Evolutionary conservation across 2,329 filamentous ascomycete genomes (phyloP).

Genomic region (Verticillium longisporum): DNA sequence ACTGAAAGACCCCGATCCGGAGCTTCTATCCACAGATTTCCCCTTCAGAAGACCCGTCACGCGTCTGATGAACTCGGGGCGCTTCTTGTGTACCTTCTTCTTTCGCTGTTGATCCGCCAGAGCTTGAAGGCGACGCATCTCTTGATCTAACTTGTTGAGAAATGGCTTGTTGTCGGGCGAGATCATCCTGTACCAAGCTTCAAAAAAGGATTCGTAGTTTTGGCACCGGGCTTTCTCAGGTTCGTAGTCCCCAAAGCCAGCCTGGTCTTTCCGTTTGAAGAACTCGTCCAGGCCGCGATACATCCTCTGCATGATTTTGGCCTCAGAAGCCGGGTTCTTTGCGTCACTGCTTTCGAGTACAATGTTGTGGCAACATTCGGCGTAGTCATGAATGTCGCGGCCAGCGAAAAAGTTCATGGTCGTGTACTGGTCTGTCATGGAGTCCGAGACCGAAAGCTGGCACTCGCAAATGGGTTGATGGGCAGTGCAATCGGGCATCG

Average conservation of each 20-base stretch:
- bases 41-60: neutral
- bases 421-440: neutral
- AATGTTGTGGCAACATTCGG: neutral
- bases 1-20: too few relatives aligned
- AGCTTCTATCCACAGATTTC: neutral
- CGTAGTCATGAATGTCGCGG: neutral
- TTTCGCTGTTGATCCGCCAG: neutral
- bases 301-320: neutral
- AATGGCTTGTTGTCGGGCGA: neutral
- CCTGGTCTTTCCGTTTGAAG: neutral
- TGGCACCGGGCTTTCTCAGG: neutral
- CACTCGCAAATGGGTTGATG: neutral
- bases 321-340: neutral
- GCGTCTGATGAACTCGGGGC: neutral
- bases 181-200: neutral
- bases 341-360: neutral
- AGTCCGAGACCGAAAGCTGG: neutral
- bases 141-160: neutral
- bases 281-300: neutral
- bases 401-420: neutral
- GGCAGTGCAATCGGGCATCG: neutral
- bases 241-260: neutral
- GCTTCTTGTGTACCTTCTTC: neutral
- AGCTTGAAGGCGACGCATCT: neutral
- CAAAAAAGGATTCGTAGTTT: neutral